Percentiles rank a stretch among this genome's conserved stretches.
phyloP scores from a whole-genome alignment of 306 rosid genomes.

The Ceratonia siliqua region DNA sequence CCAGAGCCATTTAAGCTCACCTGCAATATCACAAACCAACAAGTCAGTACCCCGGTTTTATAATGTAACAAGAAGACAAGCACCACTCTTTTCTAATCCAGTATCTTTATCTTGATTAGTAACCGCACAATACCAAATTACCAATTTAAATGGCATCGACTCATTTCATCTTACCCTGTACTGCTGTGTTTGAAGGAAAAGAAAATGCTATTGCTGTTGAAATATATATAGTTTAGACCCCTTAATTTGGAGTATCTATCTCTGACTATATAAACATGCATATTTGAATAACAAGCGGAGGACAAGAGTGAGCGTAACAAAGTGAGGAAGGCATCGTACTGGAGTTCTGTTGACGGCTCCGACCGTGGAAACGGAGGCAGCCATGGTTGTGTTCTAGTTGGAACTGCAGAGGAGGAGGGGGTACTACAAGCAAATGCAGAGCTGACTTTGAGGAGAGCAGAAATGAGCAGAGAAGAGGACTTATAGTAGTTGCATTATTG shows the following conservation, averaged over 20 bases:
- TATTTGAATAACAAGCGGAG: too few relatives aligned
- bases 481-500: slow-evolving; percentile 48
- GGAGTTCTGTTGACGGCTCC: slow-evolving; percentile 71
- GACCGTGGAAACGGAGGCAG: slow-evolving; percentile 76
- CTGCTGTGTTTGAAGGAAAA: background rate
- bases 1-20: slow-evolving; percentile 67
- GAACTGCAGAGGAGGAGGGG: background rate
- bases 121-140: background rate
- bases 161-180: background rate
- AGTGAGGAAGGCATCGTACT: slow-evolving; percentile 43
- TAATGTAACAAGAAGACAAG: background rate
- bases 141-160: background rate
- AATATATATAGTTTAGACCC: too few relatives aligned
- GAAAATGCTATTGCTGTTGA: background rate
- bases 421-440: background rate
- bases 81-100: background rate
- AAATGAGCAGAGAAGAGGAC: slow-evolving; percentile 36
- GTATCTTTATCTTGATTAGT: background rate
- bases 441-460: slow-evolving; percentile 12
- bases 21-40: slow-evolving; percentile 58
- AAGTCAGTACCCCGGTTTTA: too few relatives aligned
- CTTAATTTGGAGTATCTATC: too few relatives aligned
- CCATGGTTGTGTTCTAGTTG: slow-evolving; percentile 51
- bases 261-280: background rate
- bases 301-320: background rate